Evolutionary conservation across 495 filamentous ascomycete genomes (phyloP), one percentile per base, ranked within the genome.

Genomic region (Letharia lupina): DNA sequence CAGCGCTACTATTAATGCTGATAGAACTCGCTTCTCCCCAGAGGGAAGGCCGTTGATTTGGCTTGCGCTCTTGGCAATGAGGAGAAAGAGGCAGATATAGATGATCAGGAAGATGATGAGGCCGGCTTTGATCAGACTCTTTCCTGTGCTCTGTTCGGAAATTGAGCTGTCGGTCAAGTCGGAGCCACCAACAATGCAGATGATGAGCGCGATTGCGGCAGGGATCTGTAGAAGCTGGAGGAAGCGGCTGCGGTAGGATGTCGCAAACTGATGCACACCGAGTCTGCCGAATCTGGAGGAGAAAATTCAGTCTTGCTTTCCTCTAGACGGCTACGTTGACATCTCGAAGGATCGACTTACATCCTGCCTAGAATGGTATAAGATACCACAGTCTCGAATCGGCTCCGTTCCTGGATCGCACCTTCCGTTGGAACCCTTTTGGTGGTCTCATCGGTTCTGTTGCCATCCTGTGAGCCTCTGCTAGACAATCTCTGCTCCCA

Each of bases 81-180:
- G 57, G 41, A 56, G 52, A 6, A 65, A 37, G n/a, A 65, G 61
- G 60, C 54, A 62, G 1, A 69, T 15, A 63, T 70, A 71, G 50
- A 62, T 56, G 45, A 64, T 23, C 2, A 71, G 52, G 52, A 69
- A 71, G 42, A 71, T 18, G 11, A 71, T 60, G 42, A 68, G 16
- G 37, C 60, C 67, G 40, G 61, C 67, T 56, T 64, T 62, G 35
- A 66, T 59, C 31, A 69, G 20, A 6, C 35, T 48, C 31, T 50
- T 57, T 4, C 69, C 69, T 12, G 56, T 47, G n/a, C 50, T 31
- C 44, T 63, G 42, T 15, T 63, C 15, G 1, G 56, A 50, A 16
- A 40, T 6, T 3, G 52, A 40, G 4, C 28, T 33, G 13, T 35
- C 39, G 52, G 63, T 45, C 13, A 64, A 35, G 15, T 71, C 54